These are phyloP conservation scores for Climacium dendroides DNA, from an alignment of 225 moss, liverwort and hornwort species.

Conservation along the genomic window DNA sequence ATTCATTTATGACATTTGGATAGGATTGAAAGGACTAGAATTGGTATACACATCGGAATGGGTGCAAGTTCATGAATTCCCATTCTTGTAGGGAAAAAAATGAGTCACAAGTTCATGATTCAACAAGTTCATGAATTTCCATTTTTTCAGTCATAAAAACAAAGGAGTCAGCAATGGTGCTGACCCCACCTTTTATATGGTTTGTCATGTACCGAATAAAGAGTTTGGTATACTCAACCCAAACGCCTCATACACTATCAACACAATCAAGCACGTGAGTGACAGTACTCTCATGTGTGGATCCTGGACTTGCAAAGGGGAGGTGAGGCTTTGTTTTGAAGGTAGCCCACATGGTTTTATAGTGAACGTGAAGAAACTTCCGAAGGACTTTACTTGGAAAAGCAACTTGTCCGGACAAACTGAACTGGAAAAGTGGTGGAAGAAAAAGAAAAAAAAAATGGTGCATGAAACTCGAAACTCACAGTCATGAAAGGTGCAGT, in stretches of 20 bases:
- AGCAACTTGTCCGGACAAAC: background rate
- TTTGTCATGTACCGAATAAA: background rate
- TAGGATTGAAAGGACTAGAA: background rate
- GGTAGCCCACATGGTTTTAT: background rate
- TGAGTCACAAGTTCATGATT: too few relatives aligned
- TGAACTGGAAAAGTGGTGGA: background rate
- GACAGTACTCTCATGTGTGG: background rate
- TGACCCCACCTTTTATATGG: fast-evolving
- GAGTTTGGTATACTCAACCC: too few relatives aligned
- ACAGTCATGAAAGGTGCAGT: background rate
- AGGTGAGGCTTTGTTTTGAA: background rate
- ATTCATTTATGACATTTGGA: too few relatives aligned
- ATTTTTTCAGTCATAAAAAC: too few relatives aligned
- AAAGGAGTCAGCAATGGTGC: background rate
- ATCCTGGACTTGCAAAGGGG: background rate
- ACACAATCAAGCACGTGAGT: background rate
- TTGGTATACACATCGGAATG: background rate
- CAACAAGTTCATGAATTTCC: background rate
- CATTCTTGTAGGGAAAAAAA: too few relatives aligned
- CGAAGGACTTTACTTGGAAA: background rate
- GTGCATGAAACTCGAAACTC: background rate
- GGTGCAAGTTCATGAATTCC: background rate
- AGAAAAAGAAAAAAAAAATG: too few relatives aligned
- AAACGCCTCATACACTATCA: too few relatives aligned
- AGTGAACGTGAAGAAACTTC: background rate